Percentiles rank a stretch among this genome's conserved stretches.
Conservation (phyloP, 2,329 filamentous ascomycete species). For the Pyrenophora graminea region DNA sequence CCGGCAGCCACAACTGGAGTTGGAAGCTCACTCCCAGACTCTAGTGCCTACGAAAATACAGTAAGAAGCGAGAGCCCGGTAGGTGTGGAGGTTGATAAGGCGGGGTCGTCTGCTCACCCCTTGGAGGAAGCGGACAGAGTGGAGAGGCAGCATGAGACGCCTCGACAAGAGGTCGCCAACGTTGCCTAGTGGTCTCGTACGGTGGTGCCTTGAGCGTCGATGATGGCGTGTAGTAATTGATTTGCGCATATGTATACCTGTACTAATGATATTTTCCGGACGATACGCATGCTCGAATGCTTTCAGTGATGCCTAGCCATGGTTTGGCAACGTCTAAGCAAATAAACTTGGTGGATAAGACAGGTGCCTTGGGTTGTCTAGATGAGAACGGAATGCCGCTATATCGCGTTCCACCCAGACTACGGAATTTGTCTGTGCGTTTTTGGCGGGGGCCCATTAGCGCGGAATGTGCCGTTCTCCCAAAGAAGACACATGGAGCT, state of each 20-base stretch:
- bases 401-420: conserved; percentile 8
- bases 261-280: neutral
- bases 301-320: neutral
- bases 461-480: conserved; percentile 35
- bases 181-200: conserved; percentile 7
- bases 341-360: neutral
- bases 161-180: conserved; percentile 12
- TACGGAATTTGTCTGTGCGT: conserved; percentile 19
- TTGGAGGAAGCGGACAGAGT: conserved; percentile 37
- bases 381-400: neutral
- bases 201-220: neutral
- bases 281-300: neutral
- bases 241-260: neutral
- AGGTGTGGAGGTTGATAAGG: conserved; percentile 29
- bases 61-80: conserved; percentile 28
- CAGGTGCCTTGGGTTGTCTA: conserved; percentile 15
- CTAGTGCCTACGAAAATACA: conserved; percentile 9
- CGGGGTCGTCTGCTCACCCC: conserved; percentile 34
- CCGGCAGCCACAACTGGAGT: neutral
- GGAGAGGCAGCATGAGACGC: conserved; percentile 20
- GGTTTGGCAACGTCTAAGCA: neutral
- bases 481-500: conserved; percentile 46
- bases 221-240: conserved; percentile 24
- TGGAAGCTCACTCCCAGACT: conserved; percentile 9
- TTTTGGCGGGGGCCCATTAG: conserved; percentile 30